A percentile compares a stretch with the other conserved stretches of the same genome.
Conservation (phyloP, 768 basidiomycete species). For the Auriscalpium orientale region DNA sequence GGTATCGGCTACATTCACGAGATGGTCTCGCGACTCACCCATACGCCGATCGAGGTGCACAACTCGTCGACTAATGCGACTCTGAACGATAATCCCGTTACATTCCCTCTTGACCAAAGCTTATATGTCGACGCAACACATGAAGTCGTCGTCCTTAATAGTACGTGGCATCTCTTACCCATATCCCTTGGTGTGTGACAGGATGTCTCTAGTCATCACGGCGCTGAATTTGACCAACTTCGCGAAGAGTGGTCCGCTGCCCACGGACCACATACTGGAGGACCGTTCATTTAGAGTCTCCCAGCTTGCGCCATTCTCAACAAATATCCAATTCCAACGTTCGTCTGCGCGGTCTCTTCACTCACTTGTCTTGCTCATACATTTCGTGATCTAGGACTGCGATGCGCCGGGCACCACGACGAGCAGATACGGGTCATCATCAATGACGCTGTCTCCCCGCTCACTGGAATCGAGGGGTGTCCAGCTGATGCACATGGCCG, state of each 20-base stretch:
- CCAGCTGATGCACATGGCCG: constrained; percentile 65
- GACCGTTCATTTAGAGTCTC: constrained; percentile 65
- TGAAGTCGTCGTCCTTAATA: constrained; percentile 85
- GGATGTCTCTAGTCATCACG: constrained; percentile 51
- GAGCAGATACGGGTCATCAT: constrained; percentile 76
- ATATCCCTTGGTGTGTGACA: constrained; percentile 2
- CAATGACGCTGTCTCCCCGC: constrained; percentile 81
- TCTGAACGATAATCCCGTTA: constrained; percentile 56
- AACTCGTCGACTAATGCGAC: constrained; percentile 85
- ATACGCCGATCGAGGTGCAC: constrained; percentile 59
- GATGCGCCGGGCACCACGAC: constrained; percentile 21
- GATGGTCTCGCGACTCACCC: constrained; percentile 73
- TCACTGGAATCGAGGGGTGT: constrained; percentile 73
- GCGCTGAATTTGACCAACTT: constrained; percentile 78
- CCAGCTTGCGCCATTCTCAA: constrained; percentile 79
- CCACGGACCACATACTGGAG: constrained; percentile 59
- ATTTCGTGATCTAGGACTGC: constrained; percentile 18
- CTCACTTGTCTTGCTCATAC: neutral
- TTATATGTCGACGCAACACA: constrained; percentile 89
- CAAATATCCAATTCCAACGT: constrained; percentile 88
- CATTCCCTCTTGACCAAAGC: constrained; percentile 63
- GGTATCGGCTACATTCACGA: constrained; percentile 82
- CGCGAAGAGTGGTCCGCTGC: constrained; percentile 65
- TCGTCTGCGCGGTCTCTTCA: constrained; percentile 18
- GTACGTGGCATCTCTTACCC: constrained; percentile 30